phyloP scores from a whole-genome alignment of 352 stramenopile species.

The Globisporangium radiosum region DNA sequence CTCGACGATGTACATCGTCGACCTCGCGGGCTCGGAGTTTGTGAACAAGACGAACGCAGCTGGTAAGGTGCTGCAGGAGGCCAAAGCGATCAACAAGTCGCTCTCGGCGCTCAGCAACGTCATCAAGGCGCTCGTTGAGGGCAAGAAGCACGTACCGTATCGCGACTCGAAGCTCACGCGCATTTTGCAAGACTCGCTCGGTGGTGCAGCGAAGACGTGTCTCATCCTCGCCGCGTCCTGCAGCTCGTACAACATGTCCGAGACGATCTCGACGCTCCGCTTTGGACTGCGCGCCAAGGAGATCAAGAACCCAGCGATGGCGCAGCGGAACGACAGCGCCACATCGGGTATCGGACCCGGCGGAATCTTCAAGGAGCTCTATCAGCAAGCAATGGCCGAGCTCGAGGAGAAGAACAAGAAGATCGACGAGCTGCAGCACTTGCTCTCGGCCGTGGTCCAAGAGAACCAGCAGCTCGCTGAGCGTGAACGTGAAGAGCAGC shows the following conservation, averaged over 20 bases:
- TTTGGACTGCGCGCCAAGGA: slow-evolving; percentile 73
- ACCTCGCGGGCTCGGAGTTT: slow-evolving; percentile 80
- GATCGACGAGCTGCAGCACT: slow-evolving; percentile 53
- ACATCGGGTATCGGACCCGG: slow-evolving; percentile 9
- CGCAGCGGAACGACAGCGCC: slow-evolving; percentile 32
- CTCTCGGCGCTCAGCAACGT: slow-evolving; percentile 80
- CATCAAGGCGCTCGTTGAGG: slow-evolving; percentile 74
- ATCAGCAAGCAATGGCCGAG: slow-evolving; percentile 59
- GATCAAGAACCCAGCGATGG: slow-evolving; percentile 64
- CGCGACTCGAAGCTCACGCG: slow-evolving; percentile 81
- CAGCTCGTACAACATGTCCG: slow-evolving; percentile 72
- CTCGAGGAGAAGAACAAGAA: slow-evolving; percentile 64
- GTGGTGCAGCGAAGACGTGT: slow-evolving; percentile 91
- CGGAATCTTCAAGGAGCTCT: slow-evolving; percentile 61
- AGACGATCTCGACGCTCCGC: slow-evolving; percentile 73
- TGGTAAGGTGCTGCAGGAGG: slow-evolving; percentile 75
- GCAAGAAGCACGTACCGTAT: slow-evolving; percentile 72
- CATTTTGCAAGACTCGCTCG: slow-evolving; percentile 86
- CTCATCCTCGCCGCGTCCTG: slow-evolving; percentile 92
- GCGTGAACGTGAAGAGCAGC: neutral
- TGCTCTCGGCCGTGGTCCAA: slow-evolving; percentile 35
- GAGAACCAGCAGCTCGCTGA: slow-evolving; percentile 11
- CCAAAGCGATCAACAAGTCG: slow-evolving; percentile 85
- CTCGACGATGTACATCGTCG: slow-evolving; percentile 78
- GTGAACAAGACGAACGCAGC: slow-evolving; percentile 80